These are phyloP conservation scores for Boletus pseudopeckii DNA, from an alignment of 768 basidiomycete species.

Conservation along the genomic window DNA sequence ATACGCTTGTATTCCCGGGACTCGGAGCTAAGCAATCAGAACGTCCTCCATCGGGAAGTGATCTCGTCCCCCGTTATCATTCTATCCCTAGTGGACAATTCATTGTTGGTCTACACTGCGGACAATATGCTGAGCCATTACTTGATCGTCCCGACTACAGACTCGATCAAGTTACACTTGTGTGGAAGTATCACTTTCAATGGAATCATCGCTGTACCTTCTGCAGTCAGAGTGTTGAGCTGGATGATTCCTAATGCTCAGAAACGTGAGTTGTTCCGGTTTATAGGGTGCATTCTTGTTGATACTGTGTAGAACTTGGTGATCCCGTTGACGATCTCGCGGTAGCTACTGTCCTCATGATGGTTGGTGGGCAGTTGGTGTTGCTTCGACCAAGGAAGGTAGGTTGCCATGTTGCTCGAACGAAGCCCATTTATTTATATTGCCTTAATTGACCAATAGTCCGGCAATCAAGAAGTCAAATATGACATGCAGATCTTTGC, in stretches of 20 bases:
- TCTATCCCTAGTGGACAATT: constrained; percentile 91
- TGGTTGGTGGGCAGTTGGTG: constrained; percentile 89
- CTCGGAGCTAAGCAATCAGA: constrained; percentile 76
- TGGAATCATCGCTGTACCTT: constrained; percentile 83
- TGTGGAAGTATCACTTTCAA: constrained; percentile 95
- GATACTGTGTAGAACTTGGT: constrained; percentile 67
- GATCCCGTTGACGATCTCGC: constrained; percentile 91
- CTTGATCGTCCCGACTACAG: constrained; percentile 78
- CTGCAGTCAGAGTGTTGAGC: constrained; percentile 83
- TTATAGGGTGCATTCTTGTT: constrained; percentile 4
- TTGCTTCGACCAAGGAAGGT: constrained; percentile 88
- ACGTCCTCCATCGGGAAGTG: constrained; percentile 77
- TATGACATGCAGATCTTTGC: constrained; percentile 98
- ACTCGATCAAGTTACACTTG: constrained; percentile 79
- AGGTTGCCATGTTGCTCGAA: constrained; percentile 8
- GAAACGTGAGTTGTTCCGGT: constrained; percentile 61
- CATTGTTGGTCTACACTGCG: constrained; percentile 87
- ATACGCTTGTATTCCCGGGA: constrained; percentile 94
- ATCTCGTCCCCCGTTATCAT: constrained; percentile 78
- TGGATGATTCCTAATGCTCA: constrained; percentile 96
- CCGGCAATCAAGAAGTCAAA: constrained; percentile 82
- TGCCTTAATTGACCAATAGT: constrained; percentile 40
- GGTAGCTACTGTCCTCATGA: constrained; percentile 93
- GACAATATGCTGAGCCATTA: constrained; percentile 95
- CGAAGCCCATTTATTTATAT: not conserved